Conservation (phyloP, 2,329 filamentous ascomycete species). For the Fusarium sp. region DNA sequence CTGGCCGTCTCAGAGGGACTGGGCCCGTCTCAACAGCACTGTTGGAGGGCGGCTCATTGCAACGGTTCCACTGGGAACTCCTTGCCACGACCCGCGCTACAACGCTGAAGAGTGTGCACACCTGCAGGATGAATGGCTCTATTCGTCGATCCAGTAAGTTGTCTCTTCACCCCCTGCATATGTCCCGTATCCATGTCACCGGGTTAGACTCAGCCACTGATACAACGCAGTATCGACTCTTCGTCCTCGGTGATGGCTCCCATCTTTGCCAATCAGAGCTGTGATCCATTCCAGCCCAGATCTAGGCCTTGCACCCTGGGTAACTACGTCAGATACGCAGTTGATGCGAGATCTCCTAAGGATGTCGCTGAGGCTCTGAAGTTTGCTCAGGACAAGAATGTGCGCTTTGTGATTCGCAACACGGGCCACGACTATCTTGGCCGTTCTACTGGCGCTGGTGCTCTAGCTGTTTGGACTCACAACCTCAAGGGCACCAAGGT, state of each 20-base stretch:
- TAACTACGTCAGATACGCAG: conserved; percentile 57
- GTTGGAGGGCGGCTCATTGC: conserved; percentile 62
- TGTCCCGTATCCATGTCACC: neutral
- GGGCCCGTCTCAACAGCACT: conserved; percentile 63
- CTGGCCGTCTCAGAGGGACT: conserved; percentile 62
- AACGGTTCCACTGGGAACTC: conserved; percentile 62
- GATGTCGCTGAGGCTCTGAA: conserved; percentile 49
- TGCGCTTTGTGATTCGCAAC: conserved; percentile 63
- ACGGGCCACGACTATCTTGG: conserved; percentile 68
- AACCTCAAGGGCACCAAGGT: conserved; percentile 56
- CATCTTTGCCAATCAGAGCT: conserved; percentile 54
- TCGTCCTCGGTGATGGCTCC: conserved; percentile 50
- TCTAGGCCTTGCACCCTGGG: conserved; percentile 56
- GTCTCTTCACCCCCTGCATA: neutral
- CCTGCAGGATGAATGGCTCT: conserved; percentile 58
- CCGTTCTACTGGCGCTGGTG: conserved; percentile 66
- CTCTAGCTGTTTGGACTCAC: conserved; percentile 57
- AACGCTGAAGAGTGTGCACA: conserved; percentile 57
- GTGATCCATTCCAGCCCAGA: conserved; percentile 51
- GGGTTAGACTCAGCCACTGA: neutral
- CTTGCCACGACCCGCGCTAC: conserved; percentile 63
- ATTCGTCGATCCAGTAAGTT: conserved; percentile 59
- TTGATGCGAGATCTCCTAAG: conserved; percentile 47
- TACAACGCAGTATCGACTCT: conserved; percentile 25
- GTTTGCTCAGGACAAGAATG: conserved; percentile 50